Conservation (phyloP, 768 basidiomycete genomes). For the Amanita subjunquillea region DNA sequence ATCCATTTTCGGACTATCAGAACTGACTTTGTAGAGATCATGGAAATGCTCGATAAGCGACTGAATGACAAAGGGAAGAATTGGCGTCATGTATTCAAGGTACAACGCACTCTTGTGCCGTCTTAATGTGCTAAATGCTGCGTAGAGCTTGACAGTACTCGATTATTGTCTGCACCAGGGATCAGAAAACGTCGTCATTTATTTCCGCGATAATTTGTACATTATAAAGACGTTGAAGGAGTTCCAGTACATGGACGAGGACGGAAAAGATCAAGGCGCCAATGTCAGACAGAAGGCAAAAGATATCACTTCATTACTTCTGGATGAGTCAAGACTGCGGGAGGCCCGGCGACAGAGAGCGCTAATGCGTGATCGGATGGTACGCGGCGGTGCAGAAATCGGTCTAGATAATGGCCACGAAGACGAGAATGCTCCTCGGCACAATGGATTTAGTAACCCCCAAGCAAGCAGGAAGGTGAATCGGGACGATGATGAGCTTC, state of each 20-base stretch:
- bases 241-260: constrained; percentile 94
- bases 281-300: constrained; percentile 97
- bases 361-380: constrained; percentile 92
- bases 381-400: constrained; percentile 41
- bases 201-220: constrained; percentile 96
- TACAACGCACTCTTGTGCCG: constrained; percentile 17
- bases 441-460: constrained; percentile 13
- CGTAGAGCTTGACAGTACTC: constrained; percentile 79
- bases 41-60: constrained; percentile 99
- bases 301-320: constrained; percentile 90
- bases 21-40: constrained; percentile 96
- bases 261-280: constrained; percentile 95
- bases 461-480: constrained; percentile 21
- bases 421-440: constrained; percentile 35
- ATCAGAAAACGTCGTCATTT: constrained; percentile 96
- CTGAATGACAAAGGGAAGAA: constrained; percentile 99
- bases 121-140: constrained; percentile 1
- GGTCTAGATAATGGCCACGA: constrained; percentile 19
- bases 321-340: constrained; percentile 76
- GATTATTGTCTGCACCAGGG: constrained; percentile 96
- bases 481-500: constrained; percentile 76
- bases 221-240: constrained; percentile 98
- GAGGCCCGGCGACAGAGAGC: constrained; percentile 80
- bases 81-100: constrained; percentile 99
- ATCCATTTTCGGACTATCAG: constrained; percentile 20